phyloP scores from a whole-genome alignment of 192 early-diverging fungal genomes.

The Coemansia sp. region DNA sequence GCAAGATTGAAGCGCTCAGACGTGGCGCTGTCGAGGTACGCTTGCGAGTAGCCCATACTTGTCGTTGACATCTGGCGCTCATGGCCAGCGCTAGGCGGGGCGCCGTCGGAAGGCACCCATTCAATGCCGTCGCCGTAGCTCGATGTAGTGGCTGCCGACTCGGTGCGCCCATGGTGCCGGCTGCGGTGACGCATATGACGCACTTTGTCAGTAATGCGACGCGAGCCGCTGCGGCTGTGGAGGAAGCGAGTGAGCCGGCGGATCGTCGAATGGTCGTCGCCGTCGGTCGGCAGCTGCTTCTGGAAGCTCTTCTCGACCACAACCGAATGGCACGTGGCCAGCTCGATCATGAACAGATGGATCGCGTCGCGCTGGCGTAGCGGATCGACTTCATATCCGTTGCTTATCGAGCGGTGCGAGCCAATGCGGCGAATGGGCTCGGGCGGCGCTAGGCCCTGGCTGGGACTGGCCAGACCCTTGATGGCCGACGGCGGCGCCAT shows the following conservation, averaged over 20 bases:
- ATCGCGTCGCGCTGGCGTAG: slow-evolving; percentile 61
- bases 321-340: slow-evolving; percentile 95
- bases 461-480: slow-evolving; percentile 12
- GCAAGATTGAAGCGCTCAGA: slow-evolving; percentile 13
- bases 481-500: slow-evolving; percentile 35
- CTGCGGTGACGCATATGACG: slow-evolving; percentile 51
- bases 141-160: slow-evolving; percentile 33
- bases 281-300: slow-evolving; percentile 32
- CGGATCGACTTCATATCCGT: slow-evolving; percentile 54
- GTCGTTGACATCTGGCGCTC: slow-evolving; percentile 18
- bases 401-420: slow-evolving; percentile 45
- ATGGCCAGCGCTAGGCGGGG: slow-evolving; percentile 13
- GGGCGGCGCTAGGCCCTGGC: slow-evolving; percentile 15
- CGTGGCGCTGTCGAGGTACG: slow-evolving; percentile 5
- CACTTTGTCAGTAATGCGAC: slow-evolving; percentile 37
- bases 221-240: slow-evolving; percentile 37
- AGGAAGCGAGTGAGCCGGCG: slow-evolving; percentile 32
- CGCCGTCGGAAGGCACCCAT: slow-evolving; percentile 33
- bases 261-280: slow-evolving; percentile 45
- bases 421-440: slow-evolving; percentile 33
- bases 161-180: slow-evolving; percentile 46
- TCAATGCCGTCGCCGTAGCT: slow-evolving; percentile 42
- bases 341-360: slow-evolving; percentile 74
- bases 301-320: slow-evolving; percentile 73
- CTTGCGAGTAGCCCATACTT: slow-evolving; percentile 14